Base-by-base conservation (phyloP, 371 early-diverging fungal species). In the Lichtheimia ramosa region DNA sequence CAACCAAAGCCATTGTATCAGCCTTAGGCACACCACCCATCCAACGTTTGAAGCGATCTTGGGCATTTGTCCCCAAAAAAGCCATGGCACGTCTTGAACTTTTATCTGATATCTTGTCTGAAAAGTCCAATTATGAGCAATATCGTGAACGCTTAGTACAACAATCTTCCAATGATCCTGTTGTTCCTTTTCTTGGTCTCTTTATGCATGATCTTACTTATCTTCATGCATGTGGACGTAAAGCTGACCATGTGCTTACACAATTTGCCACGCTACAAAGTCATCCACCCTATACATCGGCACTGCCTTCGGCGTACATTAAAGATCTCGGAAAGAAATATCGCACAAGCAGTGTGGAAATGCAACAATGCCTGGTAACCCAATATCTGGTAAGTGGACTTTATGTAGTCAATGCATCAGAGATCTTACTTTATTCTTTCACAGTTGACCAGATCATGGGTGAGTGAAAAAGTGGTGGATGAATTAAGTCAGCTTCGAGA, bases 191-290 rank as follows among this genome's bases (percentile, higher is more conserved):
- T 67, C 60, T 93, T 18, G 92, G 93, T 14, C 77, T 88, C 0
- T 87, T 89, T 62, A 84, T 91, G 27, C 90, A 90, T 73, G 93
- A 93, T 51, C 75, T 86, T 58, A 91, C 92, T 1, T 93, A 93
- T 64, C 63, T 91, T 12, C 41, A 75, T 3, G 88, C 86, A 0
- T 43, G 52, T 18, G 10, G 18, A 39, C n/a, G 46, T 73, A 41
- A 61, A 67, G 56, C 50, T 71, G 48, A 70, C 40, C 68, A 80
- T 34, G 84, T 84, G 18, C 46, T 83, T 16, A 63, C 64, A 18
- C 64, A 69, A 0, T 73, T 92, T 34, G 68, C 74, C 16, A 74
- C 73, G n/a, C 81, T 83, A 34, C 85, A 84, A 34, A 65, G 71
- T 5, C 82, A 86, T 5, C 88, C 87, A 20, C 76, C 82, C 54